phyloP scores from a whole-genome alignment of 1,139 yeast genomes.

The Geotrichum phurueaensis region DNA sequence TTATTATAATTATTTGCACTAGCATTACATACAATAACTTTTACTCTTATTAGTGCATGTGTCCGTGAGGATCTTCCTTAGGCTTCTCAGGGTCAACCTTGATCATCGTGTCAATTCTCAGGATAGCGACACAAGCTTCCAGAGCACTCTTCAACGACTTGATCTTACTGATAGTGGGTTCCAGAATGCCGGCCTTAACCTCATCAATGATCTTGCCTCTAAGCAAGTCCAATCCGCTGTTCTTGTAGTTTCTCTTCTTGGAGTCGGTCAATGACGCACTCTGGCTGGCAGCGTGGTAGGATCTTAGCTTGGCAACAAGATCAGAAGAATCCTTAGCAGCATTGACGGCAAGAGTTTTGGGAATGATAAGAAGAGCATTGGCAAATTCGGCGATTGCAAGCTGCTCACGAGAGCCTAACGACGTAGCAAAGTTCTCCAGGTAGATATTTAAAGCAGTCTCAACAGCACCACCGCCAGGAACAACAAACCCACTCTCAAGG shows the following conservation, averaged over 20 bases:
- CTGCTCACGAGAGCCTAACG: constrained; percentile 96
- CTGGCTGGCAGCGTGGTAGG: constrained; percentile 95
- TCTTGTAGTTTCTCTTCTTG: constrained; percentile 78
- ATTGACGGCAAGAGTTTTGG: constrained; percentile 93
- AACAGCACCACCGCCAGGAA: constrained; percentile 99
- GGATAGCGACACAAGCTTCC: constrained; percentile 95
- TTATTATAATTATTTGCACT: neutral
- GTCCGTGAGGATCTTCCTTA: constrained; percentile 59
- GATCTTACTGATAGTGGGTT: constrained; percentile 89
- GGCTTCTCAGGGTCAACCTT: constrained; percentile 95
- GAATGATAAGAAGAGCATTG: constrained; percentile 78
- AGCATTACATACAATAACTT: neutral
- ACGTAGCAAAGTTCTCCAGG: constrained; percentile 94
- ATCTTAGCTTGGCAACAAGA: constrained; percentile 86
- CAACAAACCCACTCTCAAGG: constrained; percentile 87
- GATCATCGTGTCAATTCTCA: constrained; percentile 97
- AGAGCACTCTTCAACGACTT: constrained; percentile 91
- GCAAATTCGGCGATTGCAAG: constrained; percentile 98
- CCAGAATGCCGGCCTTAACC: constrained; percentile 77
- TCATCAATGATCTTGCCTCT: constrained; percentile 90
- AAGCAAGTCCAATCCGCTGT: constrained; percentile 87
- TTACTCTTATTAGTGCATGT: constrained; percentile 20
- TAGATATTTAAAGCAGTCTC: constrained; percentile 93
- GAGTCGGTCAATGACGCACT: constrained; percentile 71
- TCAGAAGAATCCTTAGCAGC: constrained; percentile 98